Conservation (phyloP, 768 basidiomycete genomes). For the Kwoniella dejecticola region DNA sequence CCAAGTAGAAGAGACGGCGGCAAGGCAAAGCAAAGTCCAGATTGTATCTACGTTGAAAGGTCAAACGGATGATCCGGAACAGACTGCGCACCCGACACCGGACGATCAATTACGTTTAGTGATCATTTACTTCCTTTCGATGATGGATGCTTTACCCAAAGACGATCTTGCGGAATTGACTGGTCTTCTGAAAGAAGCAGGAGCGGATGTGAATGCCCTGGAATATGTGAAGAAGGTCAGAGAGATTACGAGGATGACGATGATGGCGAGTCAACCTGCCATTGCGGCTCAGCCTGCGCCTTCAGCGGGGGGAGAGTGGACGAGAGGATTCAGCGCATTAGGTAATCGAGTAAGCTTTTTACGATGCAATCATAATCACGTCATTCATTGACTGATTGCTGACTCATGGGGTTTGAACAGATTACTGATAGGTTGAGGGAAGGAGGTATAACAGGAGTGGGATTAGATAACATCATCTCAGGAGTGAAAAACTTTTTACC, state of each 20-base stretch:
- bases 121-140: constrained; percentile 91
- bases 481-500: constrained; percentile 98
- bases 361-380: neutral
- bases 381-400: no score
- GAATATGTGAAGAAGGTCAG: constrained; percentile 87
- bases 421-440: constrained; percentile 91
- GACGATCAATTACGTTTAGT: constrained; percentile 90
- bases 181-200: constrained; percentile 77
- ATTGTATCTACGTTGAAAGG: constrained; percentile 85
- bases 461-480: constrained; percentile 88
- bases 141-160: constrained; percentile 76
- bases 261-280: constrained; percentile 64
- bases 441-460: constrained; percentile 66
- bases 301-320: constrained; percentile 71
- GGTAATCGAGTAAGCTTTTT: constrained; percentile 75
- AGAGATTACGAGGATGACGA: constrained; percentile 90
- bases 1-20: constrained; percentile 87
- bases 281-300: constrained; percentile 63
- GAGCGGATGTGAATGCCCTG: constrained; percentile 73
- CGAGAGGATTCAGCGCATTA: constrained; percentile 89
- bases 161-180: constrained; percentile 88
- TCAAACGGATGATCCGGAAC: constrained; percentile 61
- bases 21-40: constrained; percentile 77
- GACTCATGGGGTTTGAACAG: constrained; percentile 58
- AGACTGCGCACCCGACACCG: constrained; percentile 66